Conservation (phyloP, 1,284 basidiomycete genomes). For the Austropuccinia psidii region DNA sequence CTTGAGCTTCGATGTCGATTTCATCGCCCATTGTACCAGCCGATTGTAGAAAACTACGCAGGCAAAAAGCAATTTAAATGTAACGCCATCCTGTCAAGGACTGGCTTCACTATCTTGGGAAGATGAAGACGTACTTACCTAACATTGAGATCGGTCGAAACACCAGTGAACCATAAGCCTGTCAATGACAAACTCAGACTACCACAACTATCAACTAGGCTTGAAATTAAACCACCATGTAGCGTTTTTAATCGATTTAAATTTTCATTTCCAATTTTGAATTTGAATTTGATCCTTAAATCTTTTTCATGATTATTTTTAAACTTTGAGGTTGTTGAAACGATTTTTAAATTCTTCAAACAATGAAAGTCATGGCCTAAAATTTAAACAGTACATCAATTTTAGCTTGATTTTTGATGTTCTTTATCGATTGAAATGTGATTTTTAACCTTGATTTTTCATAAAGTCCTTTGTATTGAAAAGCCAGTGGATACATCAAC, state of each 20-base stretch:
- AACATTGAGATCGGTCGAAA: conserved; percentile 70
- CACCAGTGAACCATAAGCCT: conserved; percentile 74
- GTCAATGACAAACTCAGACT: conserved; percentile 71
- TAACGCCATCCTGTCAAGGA: too few species aligned
- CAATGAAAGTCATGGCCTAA: conserved; percentile 5
- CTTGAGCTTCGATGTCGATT: conserved; percentile 17
- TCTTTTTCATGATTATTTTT: too few species aligned
- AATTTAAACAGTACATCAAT: not conserved
- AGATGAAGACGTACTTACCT: conserved; percentile 54
- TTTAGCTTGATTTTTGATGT: not conserved
- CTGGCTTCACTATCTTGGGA: not conserved
- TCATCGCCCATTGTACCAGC: not conserved
- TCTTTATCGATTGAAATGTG: not conserved
- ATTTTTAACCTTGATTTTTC: not conserved
- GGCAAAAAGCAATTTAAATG: not conserved
- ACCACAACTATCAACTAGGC: conserved; percentile 75
- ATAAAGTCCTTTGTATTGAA: not conserved
- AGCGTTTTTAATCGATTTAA: conserved; percentile 48
- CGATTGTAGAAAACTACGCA: conserved; percentile 34
- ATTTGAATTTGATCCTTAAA: not conserved
- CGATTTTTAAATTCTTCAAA: conserved; percentile 5
- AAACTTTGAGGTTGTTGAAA: not conserved
- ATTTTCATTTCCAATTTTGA: not conserved
- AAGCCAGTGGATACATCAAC: not conserved
- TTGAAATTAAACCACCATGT: conserved; percentile 75